phyloP scores from a whole-genome alignment of 2,329 filamentous ascomycete species.

The Podosphaera aphanis region DNA sequence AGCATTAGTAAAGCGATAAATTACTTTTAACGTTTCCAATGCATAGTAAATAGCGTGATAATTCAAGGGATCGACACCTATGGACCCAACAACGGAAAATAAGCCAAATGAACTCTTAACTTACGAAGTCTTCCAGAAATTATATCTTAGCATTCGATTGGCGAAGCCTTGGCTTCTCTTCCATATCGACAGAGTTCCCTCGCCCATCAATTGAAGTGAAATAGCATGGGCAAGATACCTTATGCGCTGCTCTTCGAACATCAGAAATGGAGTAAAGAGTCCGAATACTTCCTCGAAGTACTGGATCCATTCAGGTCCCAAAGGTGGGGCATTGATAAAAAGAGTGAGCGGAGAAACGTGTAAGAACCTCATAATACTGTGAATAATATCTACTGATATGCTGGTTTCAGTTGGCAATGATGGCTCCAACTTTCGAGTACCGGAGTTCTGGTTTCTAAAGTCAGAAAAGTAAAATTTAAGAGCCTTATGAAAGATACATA shows the following conservation, averaged over 20 bases:
- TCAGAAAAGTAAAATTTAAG: constrained; percentile 5
- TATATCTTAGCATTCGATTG: constrained; percentile 9
- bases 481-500: constrained; percentile 12
- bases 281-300: constrained; percentile 15
- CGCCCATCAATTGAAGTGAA: constrained; percentile 12
- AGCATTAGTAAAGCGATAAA: background rate
- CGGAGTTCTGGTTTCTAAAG: constrained; percentile 5
- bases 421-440: constrained; percentile 9
- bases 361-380: constrained; percentile 32
- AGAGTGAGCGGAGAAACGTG: constrained; percentile 28
- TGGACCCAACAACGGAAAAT: background rate
- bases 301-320: constrained; percentile 16
- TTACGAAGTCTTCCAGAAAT: constrained; percentile 18
- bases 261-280: constrained; percentile 13
- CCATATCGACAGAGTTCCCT: constrained; percentile 10
- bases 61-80: background rate
- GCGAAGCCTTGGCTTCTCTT: constrained; percentile 7
- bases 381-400: constrained; percentile 21
- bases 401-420: constrained; percentile 20
- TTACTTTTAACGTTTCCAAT: background rate
- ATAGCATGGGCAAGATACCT: constrained; percentile 13
- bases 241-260: constrained; percentile 15
- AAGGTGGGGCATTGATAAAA: constrained; percentile 20
- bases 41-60: background rate
- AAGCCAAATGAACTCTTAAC: constrained; percentile 3